Evolutionary conservation across 371 early-diverging fungal genomes (phyloP).

Genomic region (Mortierella sp.): DNA sequence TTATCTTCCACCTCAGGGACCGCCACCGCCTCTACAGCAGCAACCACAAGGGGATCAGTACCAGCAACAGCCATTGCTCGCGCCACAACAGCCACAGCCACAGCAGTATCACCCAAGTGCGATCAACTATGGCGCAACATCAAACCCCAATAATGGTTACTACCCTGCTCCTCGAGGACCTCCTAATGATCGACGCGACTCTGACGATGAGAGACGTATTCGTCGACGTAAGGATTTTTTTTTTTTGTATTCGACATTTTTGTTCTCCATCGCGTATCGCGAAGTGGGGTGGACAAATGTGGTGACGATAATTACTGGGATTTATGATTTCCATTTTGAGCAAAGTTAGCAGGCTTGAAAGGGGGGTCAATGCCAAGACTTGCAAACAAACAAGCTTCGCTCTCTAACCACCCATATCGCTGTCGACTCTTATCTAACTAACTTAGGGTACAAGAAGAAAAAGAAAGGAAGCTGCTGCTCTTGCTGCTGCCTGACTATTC

Average conservation of each 20-base stretch:
- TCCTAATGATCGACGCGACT: background rate
- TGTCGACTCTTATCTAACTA: background rate
- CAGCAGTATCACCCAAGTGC: conserved; percentile 1
- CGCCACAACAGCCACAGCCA: conserved; percentile 4
- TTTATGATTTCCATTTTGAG: conserved; percentile 5
- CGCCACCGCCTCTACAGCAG: background rate
- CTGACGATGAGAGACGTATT: background rate
- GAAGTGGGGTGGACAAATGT: background rate
- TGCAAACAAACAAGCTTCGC: background rate
- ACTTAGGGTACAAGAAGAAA: background rate
- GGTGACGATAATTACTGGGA: background rate
- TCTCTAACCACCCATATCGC: background rate
- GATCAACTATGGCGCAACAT: conserved; percentile 26
- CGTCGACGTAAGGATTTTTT: conserved; percentile 6
- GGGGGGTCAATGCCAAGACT: no score
- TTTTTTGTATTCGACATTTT: no score
- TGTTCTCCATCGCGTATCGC: no score
- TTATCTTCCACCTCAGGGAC: background rate
- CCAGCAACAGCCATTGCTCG: background rate
- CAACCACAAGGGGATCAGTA: no score
- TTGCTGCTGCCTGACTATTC: conserved; percentile 26
- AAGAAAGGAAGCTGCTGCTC: conserved; percentile 26
- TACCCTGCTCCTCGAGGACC: background rate
- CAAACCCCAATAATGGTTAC: conserved; percentile 6
- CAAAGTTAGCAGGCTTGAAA: background rate